Base-by-base conservation (phyloP, 306 rosid genomes). In the Sphenostylis stenocarpa region DNA sequence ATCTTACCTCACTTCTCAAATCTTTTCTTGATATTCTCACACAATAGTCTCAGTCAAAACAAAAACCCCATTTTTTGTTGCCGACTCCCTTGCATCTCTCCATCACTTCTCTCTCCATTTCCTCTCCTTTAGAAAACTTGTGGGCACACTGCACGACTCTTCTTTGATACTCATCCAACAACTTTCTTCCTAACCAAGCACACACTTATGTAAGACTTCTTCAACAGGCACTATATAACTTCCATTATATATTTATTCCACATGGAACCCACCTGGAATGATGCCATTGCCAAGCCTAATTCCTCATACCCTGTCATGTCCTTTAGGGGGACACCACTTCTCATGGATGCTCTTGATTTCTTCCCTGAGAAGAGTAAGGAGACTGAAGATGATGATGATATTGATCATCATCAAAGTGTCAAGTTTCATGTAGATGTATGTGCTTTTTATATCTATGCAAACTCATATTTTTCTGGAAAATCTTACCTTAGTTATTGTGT, bases 81-180 rank as follows among this genome's bases (percentile, higher is more conserved):
- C 90, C 87, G 91, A 82, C 86, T 90, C 85, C 83, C 66, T 82
- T 82, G 91, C 89, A 57, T 72, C 84, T 77, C 75, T 63, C 70
- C 11, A 43, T 38, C 75, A 41, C 53, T 20, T 69, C 62, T 68
- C 80, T 77, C 75, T 81, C 65, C 48, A 23, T 29, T 52, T 23
- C 16, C 11, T 53, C 57, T 15, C 26, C 39, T 49, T 68, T 31
- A 14, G 36, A 58, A 55, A 81, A 56, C 28, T 49, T 47, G 77
- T 60, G 83, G 76, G 70, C 79, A 51, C 31, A 75, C 66, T 63
- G 3, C 23, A 36, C 14, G 67, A 70, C 67, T 72, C 82, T 76
- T 72, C 67, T 57, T 66, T 65, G 80, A 77, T 67, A 73, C 86
- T 72, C 49, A 55, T 82, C 67, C 12, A 53, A 64, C 31, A 73